Evolutionary conservation across 169 alveolate genomes (phyloP).

Genomic region (Plasmodium yoelii): DNA sequence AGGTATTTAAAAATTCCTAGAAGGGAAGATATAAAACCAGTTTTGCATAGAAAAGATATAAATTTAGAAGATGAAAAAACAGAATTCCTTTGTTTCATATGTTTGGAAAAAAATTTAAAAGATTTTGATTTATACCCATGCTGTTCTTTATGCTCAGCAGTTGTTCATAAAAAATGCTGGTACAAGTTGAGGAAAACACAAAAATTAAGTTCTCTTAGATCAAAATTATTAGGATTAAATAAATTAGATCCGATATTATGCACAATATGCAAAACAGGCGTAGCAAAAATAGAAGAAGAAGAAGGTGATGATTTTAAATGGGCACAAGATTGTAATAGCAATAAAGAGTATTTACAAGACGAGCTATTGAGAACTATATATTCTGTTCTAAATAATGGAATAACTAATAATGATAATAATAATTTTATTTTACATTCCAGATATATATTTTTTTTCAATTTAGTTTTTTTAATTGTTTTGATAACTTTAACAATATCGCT

Average conservation of each 20-base stretch:
- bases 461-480: conserved; percentile 35
- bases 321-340: conserved; percentile 18
- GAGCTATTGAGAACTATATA: conserved; percentile 57
- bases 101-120: conserved; percentile 61
- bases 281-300: conserved; percentile 67
- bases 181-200: conserved; percentile 48
- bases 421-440: conserved; percentile 17
- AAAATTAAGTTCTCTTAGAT: conserved; percentile 59
- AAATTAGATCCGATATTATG: conserved; percentile 71
- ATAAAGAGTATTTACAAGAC: conserved; percentile 73
- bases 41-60: conserved; percentile 9
- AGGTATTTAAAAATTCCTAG: conserved; percentile 9
- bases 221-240: conserved; percentile 52
- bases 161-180: conserved; percentile 76
- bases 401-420: conserved; percentile 18
- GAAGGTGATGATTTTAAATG: conserved; percentile 65
- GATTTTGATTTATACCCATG: conserved; percentile 36
- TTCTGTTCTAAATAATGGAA: conserved; percentile 47
- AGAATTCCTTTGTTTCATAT: conserved; percentile 68
- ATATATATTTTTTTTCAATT: conserved; percentile 57
- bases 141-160: conserved; percentile 72
- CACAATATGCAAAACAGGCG: conserved; percentile 75
- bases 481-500: conserved; percentile 21
- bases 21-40: conserved; percentile 2
- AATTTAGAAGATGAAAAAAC: conserved; percentile 35